A percentile compares a stretch with the other conserved stretches of the same genome.
Conservation (phyloP, 345 rosid species). For the Aurinia saxatilis region DNA sequence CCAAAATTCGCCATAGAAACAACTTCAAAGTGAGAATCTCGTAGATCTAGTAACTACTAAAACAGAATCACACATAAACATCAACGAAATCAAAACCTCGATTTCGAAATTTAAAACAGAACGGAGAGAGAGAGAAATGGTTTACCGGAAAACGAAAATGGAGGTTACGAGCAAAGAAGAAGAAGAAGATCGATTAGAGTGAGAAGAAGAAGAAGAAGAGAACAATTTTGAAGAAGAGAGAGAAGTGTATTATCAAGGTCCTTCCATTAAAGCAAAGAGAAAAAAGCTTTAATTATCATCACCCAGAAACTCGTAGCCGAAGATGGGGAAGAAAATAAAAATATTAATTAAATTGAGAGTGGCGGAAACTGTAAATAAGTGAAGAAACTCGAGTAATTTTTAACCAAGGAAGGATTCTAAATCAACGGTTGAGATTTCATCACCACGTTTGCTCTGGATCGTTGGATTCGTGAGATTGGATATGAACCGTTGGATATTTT, state of each 20-base stretch:
- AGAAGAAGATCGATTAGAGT: conserved; percentile 5
- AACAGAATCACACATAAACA: not conserved
- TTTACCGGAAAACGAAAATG: not conserved
- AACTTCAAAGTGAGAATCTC: not conserved
- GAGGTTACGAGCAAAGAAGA: conserved; percentile 17
- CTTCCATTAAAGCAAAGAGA: conserved; percentile 50
- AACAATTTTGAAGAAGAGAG: conserved; percentile 24
- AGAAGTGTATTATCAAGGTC: conserved; percentile 31
- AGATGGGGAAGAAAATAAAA: not conserved
- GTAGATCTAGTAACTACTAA: conserved; percentile 14
- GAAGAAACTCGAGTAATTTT: conserved; percentile 4
- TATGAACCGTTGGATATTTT: conserved; percentile 14
- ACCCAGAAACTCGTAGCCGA: conserved; percentile 31
- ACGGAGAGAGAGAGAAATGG: too few species aligned
- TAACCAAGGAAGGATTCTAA: conserved; percentile 1
- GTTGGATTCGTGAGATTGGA: not conserved
- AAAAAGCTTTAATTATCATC: conserved; percentile 30
- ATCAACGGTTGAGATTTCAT: conserved; percentile 12
- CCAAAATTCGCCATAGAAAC: not conserved
- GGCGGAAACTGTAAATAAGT: conserved; percentile 16
- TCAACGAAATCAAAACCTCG: not conserved
- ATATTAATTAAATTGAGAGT: not conserved
- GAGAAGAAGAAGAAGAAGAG: conserved; percentile 3
- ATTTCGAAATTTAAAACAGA: not conserved
- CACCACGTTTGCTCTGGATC: not conserved